Evolutionary conservation across 2,329 filamentous ascomycete species (phyloP), one percentile per base, ranked within the genome.

Genomic region (Biscogniauxia mediterranea): DNA sequence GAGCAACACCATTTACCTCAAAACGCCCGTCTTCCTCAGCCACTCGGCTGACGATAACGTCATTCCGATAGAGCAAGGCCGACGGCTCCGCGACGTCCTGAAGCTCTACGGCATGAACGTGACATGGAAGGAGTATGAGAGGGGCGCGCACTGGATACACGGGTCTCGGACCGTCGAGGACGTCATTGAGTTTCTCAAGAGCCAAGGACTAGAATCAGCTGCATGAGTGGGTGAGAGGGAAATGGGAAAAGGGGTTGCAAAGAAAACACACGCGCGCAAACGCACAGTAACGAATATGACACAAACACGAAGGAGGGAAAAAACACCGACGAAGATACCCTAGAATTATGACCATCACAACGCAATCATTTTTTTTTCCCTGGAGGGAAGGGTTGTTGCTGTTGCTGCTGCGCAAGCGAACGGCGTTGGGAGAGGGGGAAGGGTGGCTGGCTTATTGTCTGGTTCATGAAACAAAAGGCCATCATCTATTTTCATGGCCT

Each of bases 21-120:
- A 75, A n/a, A 83, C 79, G 42, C 80, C 79, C 0, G 66, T 81
- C 3, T 70, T 83, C 57, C 66, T 83, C 6, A 73, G 79, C 62
- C 80, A 83, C 62, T 81, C 77, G 54, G 62, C 66, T 2, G 76
- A 83, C 52, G 80, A 83, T 60, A 71, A 73, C 0, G 61, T 78
- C 11, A 77, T 82, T 0, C 61, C 72, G 55, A 64, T 81, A 1
- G 64, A 70, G 9, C 70, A 75, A 13, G 80, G 80, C 0, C 64
- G 73, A 15, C 56, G 66, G 1, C 56, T 81, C 57, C 65, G 73
- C 17, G 73, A 78, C 17, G 70, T 68, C 0, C 65, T 83, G 42
- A 50, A 53, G 0, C 57, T 63, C 0, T 79, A 79, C 49, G 79
- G 78, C 0, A 73, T 77, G 9, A 52, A 71, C 32, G 76, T 81